Base-by-base conservation (phyloP, 31 red algal species). In the Endocladia muricata region DNA sequence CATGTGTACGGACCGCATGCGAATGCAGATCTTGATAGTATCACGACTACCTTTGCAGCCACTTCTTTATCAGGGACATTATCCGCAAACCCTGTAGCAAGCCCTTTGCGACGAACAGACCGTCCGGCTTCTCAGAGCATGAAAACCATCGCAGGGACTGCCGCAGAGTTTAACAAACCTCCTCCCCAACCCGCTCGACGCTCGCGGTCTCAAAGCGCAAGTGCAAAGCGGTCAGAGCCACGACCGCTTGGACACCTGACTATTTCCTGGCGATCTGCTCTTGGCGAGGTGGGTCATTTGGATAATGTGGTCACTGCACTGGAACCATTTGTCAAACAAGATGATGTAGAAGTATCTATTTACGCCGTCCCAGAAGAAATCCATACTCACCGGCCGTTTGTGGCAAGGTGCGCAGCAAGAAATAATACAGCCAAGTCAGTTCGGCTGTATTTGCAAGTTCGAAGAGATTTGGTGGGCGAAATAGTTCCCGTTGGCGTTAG, bases 401-500 rank as follows among this genome's bases (percentile, higher is more conserved):
- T 72, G 31, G 78, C 73, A 22, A 29, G 87, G 52, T 91, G 87
- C 37, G 69, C 56, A 23, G 78, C 79, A 60, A 8, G 70, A 30
- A 91, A 82, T 59, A 80, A 89, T 29, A 79, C 66, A 15, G 37
- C 41, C 4, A 34, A 54, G 21, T 60, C 69, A 17, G 70, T 58
- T 19, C 28, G 76, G 61, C 68, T 89, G 13, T 89, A 89, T 66
- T 78, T 89, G 52, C 85, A 89, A 39, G 66, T 89, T 41, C 76
- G 85, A 23, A 67, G 85, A 51, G 85, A 89, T 49, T 54, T 89
- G 28, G 85, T 89, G 1, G 76, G 76, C 4, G 85, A 89, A 31
- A 79, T 89, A 41, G 85, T 89, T n/a, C 85, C 85, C 13, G 74
- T 89, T 17, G 85, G 85, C 25, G 75, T 89, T 40, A 81, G 76